A percentile compares a stretch with the other conserved stretches of the same genome.
These are phyloP conservation scores for Nidula microcarpa DNA, from an alignment of 768 basidiomycete species.

Conservation along the genomic window DNA sequence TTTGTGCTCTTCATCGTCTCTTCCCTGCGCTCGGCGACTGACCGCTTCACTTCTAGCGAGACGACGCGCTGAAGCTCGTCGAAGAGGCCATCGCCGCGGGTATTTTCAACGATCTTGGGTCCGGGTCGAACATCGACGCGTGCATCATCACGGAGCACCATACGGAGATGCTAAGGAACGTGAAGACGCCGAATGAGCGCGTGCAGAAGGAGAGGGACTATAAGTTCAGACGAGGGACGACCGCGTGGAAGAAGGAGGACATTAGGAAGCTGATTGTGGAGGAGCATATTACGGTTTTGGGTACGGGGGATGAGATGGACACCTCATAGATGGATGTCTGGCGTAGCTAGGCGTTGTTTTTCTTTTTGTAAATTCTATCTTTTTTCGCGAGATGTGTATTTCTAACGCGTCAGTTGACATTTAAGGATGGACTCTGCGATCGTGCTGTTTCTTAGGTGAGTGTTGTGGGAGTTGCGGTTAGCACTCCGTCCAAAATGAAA, in stretches of 20 bases:
- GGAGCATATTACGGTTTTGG: constrained; percentile 60
- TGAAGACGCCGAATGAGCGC: constrained; percentile 86
- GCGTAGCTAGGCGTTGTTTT: too few relatives aligned
- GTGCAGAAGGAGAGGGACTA: constrained; percentile 72
- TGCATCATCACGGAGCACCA: constrained; percentile 86
- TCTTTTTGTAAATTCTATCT: too few relatives aligned
- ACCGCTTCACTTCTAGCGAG: constrained; percentile 43
- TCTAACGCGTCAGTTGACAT: too few relatives aligned
- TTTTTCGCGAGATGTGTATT: too few relatives aligned
- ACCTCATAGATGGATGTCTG: constrained; percentile 43
- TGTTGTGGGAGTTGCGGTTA: too few relatives aligned
- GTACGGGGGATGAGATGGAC: constrained; percentile 74
- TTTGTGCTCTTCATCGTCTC: constrained; percentile 26
- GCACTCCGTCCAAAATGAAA: too few relatives aligned
- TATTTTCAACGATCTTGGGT: constrained; percentile 99
- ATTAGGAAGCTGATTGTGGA: constrained; percentile 68
- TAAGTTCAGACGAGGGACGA: constrained; percentile 82
- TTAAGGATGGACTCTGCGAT: too few relatives aligned
- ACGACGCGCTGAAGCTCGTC: constrained; percentile 80
- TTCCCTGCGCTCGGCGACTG: neutral
- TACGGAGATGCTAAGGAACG: constrained; percentile 94
- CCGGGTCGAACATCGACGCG: constrained; percentile 97
- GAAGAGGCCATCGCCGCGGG: constrained; percentile 87
- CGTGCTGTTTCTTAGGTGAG: too few relatives aligned
- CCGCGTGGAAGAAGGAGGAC: constrained; percentile 81